A percentile compares a stretch with the other conserved stretches of the same genome.
phyloP scores from a whole-genome alignment of 345 rosid species.

The Acer saccharum region DNA sequence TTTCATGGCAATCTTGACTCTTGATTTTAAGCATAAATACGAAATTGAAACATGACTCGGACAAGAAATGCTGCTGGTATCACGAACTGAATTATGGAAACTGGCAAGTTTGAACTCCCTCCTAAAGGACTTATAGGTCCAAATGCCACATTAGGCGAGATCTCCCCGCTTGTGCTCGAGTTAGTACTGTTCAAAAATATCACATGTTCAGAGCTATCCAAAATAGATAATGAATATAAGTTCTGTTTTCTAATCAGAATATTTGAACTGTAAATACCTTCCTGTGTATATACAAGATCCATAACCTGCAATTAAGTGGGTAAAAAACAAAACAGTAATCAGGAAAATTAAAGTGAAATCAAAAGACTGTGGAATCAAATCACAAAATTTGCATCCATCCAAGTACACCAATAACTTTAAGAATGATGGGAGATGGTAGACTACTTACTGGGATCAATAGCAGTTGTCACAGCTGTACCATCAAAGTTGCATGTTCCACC shows the following conservation, averaged over 20 bases:
- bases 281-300: constrained; percentile 71
- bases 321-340: neutral
- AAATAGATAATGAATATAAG: neutral
- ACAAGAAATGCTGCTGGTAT: constrained; percentile 38
- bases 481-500: constrained; percentile 93
- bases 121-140: constrained; percentile 67
- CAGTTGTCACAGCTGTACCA: constrained; percentile 71
- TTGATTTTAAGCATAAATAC: neutral
- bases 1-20: neutral
- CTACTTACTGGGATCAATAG: constrained; percentile 86
- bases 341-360: neutral
- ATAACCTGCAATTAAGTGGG: constrained; percentile 55
- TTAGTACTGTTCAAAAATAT: constrained; percentile 45
- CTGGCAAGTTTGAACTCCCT: constrained; percentile 36
- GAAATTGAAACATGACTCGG: constrained; percentile 26
- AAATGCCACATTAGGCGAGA: constrained; percentile 51
- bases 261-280: constrained; percentile 46
- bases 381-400: neutral
- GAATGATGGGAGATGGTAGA: constrained; percentile 16
- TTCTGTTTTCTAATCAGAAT: neutral
- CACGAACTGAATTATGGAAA: constrained; percentile 30
- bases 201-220: constrained; percentile 7
- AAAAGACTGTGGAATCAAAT: neutral
- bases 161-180: constrained; percentile 39
- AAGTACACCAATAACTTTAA: constrained; percentile 7